Percentiles rank a stretch among this genome's conserved stretches.
Evolutionary conservation across 2,329 filamentous ascomycete species (phyloP).

Genomic region (Hypoxylon sp.): DNA sequence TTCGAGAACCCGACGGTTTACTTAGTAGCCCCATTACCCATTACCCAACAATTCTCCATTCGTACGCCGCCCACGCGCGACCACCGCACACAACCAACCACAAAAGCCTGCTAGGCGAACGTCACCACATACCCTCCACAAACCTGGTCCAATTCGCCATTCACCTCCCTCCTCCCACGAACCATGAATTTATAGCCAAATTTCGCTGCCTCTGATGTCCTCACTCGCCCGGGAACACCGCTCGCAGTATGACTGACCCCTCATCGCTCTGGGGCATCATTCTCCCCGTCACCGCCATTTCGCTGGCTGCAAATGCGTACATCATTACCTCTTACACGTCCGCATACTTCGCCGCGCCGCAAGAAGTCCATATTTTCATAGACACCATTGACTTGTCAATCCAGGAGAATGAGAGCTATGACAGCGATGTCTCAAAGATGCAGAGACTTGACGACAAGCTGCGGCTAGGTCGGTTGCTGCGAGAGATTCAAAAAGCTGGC

Average conservation of each 20-base stretch:
- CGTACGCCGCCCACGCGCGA: slow-evolving; percentile 20
- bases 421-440: slow-evolving; percentile 69
- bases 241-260: slow-evolving; percentile 60
- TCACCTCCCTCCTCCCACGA: slow-evolving; percentile 26
- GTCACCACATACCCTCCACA: slow-evolving; percentile 29
- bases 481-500: slow-evolving; percentile 71
- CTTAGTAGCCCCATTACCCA: too few relatives aligned
- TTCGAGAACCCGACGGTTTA: slow-evolving; percentile 22
- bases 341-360: slow-evolving; percentile 69
- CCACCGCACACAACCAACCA: slow-evolving; percentile 24
- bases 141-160: slow-evolving; percentile 31
- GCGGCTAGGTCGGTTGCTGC: slow-evolving; percentile 67
- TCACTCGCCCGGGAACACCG: slow-evolving; percentile 34
- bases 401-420: slow-evolving; percentile 73
- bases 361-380: slow-evolving; percentile 68
- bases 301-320: slow-evolving; percentile 66
- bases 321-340: slow-evolving; percentile 64
- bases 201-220: slow-evolving; percentile 40
- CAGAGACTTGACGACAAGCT: slow-evolving; percentile 72
- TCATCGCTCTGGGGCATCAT: slow-evolving; percentile 68
- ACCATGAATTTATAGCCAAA: slow-evolving; percentile 36
- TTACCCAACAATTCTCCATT: slow-evolving; percentile 22
- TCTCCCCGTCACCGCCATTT: slow-evolving; percentile 69
- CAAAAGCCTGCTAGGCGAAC: slow-evolving; percentile 28
- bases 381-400: slow-evolving; percentile 73